Evolutionary conservation across 148 eudicot genomes (phyloP).

Genomic region (Rhododendron griersonianum): DNA sequence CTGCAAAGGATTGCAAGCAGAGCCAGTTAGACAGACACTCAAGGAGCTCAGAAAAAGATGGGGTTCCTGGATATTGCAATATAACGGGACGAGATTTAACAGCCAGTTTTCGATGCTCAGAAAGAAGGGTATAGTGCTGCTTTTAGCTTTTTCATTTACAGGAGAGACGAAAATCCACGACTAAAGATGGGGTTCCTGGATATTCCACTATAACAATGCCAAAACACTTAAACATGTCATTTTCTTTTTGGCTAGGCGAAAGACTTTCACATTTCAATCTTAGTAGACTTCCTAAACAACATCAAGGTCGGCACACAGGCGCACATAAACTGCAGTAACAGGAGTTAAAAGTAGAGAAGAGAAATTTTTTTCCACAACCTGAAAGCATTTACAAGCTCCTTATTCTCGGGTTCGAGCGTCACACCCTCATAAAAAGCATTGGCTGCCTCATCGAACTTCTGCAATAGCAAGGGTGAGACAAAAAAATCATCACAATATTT

Average conservation of each 20-base stretch:
- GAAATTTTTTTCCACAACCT: slow-evolving; percentile 31
- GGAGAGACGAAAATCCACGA: neutral
- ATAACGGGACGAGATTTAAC: neutral
- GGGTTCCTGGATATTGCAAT: neutral
- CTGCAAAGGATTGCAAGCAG: slow-evolving; percentile 32
- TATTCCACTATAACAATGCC: neutral
- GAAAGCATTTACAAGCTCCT: slow-evolving; percentile 82
- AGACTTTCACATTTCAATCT: neutral
- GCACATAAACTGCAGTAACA: neutral
- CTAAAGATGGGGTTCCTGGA: neutral
- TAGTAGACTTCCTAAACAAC: neutral
- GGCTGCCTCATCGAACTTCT: slow-evolving; percentile 97
- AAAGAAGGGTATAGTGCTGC: neutral
- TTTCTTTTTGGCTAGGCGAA: neutral
- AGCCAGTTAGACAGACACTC: neutral
- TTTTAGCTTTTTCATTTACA: neutral
- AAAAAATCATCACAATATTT: neutral
- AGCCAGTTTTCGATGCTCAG: neutral
- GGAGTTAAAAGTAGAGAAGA: neutral
- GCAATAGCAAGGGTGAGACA: slow-evolving; percentile 15
- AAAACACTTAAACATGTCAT: neutral
- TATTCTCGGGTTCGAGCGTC: slow-evolving; percentile 79
- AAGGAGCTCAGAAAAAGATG: neutral
- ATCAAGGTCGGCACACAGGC: neutral
- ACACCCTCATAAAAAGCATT: slow-evolving; percentile 94